Conservation (phyloP, 2,329 filamentous ascomycete genomes). For the Penicillium concentricum region DNA sequence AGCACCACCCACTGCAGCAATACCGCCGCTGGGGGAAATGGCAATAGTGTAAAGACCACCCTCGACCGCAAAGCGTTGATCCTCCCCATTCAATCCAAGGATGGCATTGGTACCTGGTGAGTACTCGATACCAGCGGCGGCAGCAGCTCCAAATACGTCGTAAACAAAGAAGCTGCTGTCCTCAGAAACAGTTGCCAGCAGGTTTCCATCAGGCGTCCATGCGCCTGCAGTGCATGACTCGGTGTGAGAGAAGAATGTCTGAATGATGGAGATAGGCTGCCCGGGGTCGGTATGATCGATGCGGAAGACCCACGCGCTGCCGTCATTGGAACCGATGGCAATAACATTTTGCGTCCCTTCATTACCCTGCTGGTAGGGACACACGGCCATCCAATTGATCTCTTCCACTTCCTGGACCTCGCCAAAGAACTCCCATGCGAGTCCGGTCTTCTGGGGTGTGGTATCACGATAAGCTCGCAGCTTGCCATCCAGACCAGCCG, state of each 20-base stretch:
- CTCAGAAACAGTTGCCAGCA: constrained; percentile 86
- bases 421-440: constrained; percentile 65
- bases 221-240: constrained; percentile 81
- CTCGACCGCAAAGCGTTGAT: constrained; percentile 89
- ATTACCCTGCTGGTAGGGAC: constrained; percentile 58
- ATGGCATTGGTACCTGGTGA: constrained; percentile 62
- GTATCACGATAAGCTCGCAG: constrained; percentile 67
- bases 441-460: constrained; percentile 47
- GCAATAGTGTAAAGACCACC: constrained; percentile 88
- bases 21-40: constrained; percentile 73
- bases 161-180: constrained; percentile 88
- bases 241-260: constrained; percentile 90
- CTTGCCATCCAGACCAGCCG: constrained; percentile 82
- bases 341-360: constrained; percentile 71
- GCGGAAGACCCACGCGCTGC: constrained; percentile 94
- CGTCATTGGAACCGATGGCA: constrained; percentile 84
- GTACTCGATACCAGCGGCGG: constrained; percentile 60
- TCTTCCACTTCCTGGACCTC: constrained; percentile 89
- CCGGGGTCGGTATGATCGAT: constrained; percentile 65
- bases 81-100: constrained; percentile 72
- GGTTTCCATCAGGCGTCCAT: constrained; percentile 83
- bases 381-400: constrained; percentile 84
- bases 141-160: constrained; percentile 82
- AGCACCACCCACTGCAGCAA: constrained; percentile 84
- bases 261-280: constrained; percentile 72